Evolutionary conservation across 345 rosid species (phyloP).

Genomic region (Sapria himalayana): DNA sequence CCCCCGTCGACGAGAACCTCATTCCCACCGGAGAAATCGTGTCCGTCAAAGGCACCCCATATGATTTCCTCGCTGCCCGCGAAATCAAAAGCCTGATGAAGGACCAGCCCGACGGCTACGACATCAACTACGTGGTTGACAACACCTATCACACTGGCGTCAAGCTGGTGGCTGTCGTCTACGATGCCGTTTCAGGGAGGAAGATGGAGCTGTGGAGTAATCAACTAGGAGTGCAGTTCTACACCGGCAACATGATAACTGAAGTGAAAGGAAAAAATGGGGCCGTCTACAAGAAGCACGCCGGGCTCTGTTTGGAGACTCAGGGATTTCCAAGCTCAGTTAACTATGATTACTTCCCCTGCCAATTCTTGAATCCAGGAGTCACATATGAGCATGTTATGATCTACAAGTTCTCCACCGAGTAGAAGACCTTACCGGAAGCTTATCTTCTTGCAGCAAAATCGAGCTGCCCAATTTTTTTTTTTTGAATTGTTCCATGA

Average conservation of each 20-base stretch:
- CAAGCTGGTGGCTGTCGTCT: constrained; percentile 31
- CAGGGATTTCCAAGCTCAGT: constrained; percentile 78
- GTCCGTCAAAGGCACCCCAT: constrained; percentile 27
- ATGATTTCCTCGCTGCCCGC: constrained; percentile 33
- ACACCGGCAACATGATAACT: constrained; percentile 31
- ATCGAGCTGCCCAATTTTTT: too few relatives aligned
- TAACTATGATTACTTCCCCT: constrained; percentile 55
- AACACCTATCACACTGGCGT: constrained; percentile 12
- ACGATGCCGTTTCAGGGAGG: constrained; percentile 37
- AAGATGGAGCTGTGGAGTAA: constrained; percentile 59
- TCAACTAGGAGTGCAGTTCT: constrained; percentile 55
- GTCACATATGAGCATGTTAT: constrained; percentile 36
- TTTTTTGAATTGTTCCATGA: too few relatives aligned
- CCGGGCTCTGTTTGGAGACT: constrained; percentile 49
- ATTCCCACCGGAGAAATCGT: constrained; percentile 54
- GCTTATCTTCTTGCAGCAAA: too few relatives aligned
- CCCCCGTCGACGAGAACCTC: constrained; percentile 48
- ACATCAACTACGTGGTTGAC: constrained; percentile 52
- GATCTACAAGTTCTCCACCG: constrained; percentile 48
- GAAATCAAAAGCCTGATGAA: constrained; percentile 26
- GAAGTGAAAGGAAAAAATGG: constrained; percentile 31
- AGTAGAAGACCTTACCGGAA: too few relatives aligned
- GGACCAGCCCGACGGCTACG: constrained; percentile 39
- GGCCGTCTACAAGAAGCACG: constrained; percentile 27
- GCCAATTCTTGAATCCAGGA: constrained; percentile 43